Conservation (phyloP, 2,329 filamentous ascomycete species). For the Dactylellina parvicollis region DNA sequence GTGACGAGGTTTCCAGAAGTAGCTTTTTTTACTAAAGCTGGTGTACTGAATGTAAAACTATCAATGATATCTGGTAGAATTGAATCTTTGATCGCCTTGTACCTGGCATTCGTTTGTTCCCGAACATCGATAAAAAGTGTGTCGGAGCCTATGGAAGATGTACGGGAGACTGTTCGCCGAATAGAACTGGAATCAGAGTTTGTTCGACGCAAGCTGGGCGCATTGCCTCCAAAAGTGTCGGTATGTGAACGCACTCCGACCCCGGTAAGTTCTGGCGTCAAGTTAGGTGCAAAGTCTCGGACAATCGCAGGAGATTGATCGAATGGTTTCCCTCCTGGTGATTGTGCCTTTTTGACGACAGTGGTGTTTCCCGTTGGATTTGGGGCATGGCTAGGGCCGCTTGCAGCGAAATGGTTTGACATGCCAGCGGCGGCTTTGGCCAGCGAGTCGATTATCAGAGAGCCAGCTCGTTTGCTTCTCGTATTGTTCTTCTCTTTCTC, state of each 20-base stretch:
- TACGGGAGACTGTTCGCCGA: constrained; percentile 70
- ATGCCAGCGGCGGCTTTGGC: constrained; percentile 43
- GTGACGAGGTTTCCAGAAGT: constrained; percentile 52
- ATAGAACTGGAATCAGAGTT: constrained; percentile 45
- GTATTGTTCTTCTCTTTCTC: constrained; percentile 32
- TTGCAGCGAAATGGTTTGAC: constrained; percentile 37
- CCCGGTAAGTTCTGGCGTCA: neutral
- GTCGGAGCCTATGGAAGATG: constrained; percentile 86
- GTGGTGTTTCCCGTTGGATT: neutral
- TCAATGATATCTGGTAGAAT: constrained; percentile 51
- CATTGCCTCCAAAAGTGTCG: neutral
- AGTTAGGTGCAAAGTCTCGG: neutral
- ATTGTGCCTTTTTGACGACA: constrained; percentile 5
- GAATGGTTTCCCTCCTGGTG: neutral
- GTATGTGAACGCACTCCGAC: neutral
- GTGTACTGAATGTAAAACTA: constrained; percentile 38
- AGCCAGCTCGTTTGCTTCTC: constrained; percentile 35
- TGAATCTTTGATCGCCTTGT: constrained; percentile 85
- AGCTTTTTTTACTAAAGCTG: constrained; percentile 22
- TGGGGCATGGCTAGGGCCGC: neutral
- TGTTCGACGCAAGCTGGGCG: constrained; percentile 12
- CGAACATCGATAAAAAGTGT: constrained; percentile 80
- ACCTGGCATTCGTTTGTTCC: constrained; percentile 84
- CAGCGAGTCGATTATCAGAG: constrained; percentile 40
- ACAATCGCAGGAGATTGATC: neutral